Base-by-base conservation (phyloP, 2,329 filamentous ascomycete species). In the Aureobasidium sp. region DNA sequence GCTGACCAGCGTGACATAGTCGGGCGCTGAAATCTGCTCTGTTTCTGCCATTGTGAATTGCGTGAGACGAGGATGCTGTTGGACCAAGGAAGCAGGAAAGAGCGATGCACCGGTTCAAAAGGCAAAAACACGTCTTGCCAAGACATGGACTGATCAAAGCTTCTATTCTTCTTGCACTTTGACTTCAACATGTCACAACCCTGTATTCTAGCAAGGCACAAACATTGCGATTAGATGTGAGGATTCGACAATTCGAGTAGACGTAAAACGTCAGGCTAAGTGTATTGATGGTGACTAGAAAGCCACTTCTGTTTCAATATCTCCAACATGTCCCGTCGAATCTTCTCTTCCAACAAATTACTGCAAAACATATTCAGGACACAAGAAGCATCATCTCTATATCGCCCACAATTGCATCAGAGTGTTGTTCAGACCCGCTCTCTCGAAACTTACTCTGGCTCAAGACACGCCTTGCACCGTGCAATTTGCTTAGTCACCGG, bases 1-100 rank as follows among this genome's bases (percentile, higher is more conserved):
- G 0, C 86, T 89, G 37, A 90, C 77, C 49, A 91, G 79, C 4
- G 87, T 90, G 59, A 90, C 79, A 68, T 89, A 90, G 64, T 88
- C 83, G 69, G 51, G 51, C 17, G 45, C 32, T 14, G 34, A 25
- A 11, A 8, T 41, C 40, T 45, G 39, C 32, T 53, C 40, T 30
- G 35, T 34, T 14, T 40, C 42, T 38, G 32, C 40, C 51, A 54
- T 54, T 51, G 25, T 40, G 4, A 22, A 4, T 27, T 7, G 11
- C 34, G 2, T 21, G 19, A 2, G 35, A 38, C 37, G 37, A 52
- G 48, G 38, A 42, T 52, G 37, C 37, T 19, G 21, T 27, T 42
- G 38, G n/a, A 4, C 29, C 16, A 4, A 37, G 11, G 16, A 34
- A 34, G 37, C 8, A 42, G 40, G 11, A 40, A 50, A 30, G 47